Conservation (phyloP, 2,329 filamentous ascomycete species). For the Trichoderma sp. region DNA sequence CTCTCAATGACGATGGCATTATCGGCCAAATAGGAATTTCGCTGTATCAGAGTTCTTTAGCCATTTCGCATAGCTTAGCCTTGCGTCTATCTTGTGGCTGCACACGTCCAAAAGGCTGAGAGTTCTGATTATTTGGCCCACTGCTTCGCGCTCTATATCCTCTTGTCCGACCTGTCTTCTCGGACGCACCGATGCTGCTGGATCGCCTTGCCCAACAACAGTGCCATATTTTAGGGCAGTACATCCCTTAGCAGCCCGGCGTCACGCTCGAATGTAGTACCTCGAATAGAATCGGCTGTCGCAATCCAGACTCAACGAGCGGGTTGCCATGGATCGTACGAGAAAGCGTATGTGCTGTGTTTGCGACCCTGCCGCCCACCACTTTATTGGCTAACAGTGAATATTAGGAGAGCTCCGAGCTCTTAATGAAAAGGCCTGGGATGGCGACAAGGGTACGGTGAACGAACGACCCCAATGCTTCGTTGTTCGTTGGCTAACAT, state of each 20-base stretch:
- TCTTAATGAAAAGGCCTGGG: constrained; percentile 85
- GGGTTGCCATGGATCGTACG: constrained; percentile 62
- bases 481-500: constrained; percentile 1
- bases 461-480: neutral
- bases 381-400: constrained; percentile 6
- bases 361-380: constrained; percentile 9
- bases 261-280: constrained; percentile 50
- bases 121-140: constrained; percentile 22
- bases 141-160: neutral
- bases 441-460: constrained; percentile 74
- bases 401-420: constrained; percentile 79
- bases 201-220: constrained; percentile 40
- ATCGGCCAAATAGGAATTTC: constrained; percentile 21
- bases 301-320: constrained; percentile 33
- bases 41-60: constrained; percentile 12
- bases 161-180: constrained; percentile 32
- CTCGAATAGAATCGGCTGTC: constrained; percentile 28
- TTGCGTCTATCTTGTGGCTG: constrained; percentile 17
- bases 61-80: constrained; percentile 19
- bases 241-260: constrained; percentile 47
- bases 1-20: constrained; percentile 18
- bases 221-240: constrained; percentile 40
- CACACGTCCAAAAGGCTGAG: constrained; percentile 7
- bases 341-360: constrained; percentile 54
- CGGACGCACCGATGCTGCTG: constrained; percentile 46